Conservation (phyloP, 73 alveolate genomes). For the Tetrahymena elliotti region DNA sequence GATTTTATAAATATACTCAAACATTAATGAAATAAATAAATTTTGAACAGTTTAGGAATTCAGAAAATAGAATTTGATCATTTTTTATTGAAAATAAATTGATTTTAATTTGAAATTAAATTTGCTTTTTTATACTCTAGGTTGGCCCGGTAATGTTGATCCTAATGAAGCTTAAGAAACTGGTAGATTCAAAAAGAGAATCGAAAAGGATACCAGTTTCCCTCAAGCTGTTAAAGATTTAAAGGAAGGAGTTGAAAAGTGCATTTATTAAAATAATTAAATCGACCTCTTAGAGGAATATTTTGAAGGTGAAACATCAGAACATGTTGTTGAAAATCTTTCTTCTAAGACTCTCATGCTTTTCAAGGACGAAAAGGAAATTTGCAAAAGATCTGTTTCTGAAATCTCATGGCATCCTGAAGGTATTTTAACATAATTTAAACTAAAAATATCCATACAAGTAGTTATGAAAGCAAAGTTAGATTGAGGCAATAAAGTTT, state of each 20-base stretch:
- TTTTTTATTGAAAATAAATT: not conserved
- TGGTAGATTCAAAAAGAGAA: conserved; percentile 65
- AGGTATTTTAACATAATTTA: conserved; percentile 25
- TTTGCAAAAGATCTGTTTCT: conserved; percentile 79
- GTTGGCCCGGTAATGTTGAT: conserved; percentile 89
- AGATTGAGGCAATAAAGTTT: too few relatives aligned
- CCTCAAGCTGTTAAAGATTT: conserved; percentile 80
- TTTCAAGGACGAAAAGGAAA: conserved; percentile 65
- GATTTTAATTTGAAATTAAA: not conserved
- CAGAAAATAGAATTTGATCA: not conserved
- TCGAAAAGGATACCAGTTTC: conserved; percentile 75
- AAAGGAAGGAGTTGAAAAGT: conserved; percentile 67
- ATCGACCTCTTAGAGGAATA: conserved; percentile 97
- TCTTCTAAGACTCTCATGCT: conserved; percentile 92
- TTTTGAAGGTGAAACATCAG: conserved; percentile 85
- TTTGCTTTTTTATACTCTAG: conserved; percentile 18
- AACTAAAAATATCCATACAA: conserved; percentile 30
- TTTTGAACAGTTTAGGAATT: not conserved
- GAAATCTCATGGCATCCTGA: conserved; percentile 97
- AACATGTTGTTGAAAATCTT: conserved; percentile 83
- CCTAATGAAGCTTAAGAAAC: conserved; percentile 70
- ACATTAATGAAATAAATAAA: not conserved
- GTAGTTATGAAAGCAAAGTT: conserved; percentile 42
- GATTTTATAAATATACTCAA: not conserved
- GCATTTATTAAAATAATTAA: conserved; percentile 87